Evolutionary conservation across 148 eudicot genomes (phyloP).

Genomic region (Chenopodium suecicum): DNA sequence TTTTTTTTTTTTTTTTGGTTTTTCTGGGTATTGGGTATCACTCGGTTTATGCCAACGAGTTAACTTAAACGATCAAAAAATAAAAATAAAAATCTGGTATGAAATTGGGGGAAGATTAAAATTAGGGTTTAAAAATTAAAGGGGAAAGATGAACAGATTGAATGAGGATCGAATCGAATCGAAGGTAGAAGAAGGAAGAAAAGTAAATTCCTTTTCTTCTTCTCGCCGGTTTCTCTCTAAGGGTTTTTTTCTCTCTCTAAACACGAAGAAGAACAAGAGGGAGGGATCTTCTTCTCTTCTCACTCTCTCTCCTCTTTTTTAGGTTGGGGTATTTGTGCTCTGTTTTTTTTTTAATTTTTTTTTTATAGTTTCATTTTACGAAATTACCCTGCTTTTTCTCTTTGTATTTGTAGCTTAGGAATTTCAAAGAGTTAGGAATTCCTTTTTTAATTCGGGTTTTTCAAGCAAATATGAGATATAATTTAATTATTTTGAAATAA

Average conservation of each 20-base stretch:
- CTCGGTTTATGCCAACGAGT: neutral
- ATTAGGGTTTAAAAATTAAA: neutral
- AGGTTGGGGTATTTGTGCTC: neutral
- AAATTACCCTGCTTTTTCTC: neutral
- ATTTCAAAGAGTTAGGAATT: no score
- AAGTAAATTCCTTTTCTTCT: neutral
- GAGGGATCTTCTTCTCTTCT: neutral
- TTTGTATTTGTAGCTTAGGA: no score
- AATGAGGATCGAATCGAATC: neutral
- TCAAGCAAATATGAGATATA: no score
- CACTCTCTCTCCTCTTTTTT: neutral
- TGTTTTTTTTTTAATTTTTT: neutral
- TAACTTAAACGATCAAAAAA: conserved; percentile 14
- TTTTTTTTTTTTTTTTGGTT: no score
- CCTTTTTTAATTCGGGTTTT: no score
- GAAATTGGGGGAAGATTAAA: neutral
- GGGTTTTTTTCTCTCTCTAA: neutral
- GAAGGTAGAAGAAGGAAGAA: neutral
- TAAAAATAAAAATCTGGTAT: neutral
- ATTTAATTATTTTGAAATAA: no score
- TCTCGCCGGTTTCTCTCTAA: neutral
- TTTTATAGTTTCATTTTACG: neutral
- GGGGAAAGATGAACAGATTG: neutral
- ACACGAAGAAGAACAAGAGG: neutral
- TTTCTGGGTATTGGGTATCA: no score